Conservation (phyloP, 148 eudicot species). For the Diospyros lotus region DNA sequence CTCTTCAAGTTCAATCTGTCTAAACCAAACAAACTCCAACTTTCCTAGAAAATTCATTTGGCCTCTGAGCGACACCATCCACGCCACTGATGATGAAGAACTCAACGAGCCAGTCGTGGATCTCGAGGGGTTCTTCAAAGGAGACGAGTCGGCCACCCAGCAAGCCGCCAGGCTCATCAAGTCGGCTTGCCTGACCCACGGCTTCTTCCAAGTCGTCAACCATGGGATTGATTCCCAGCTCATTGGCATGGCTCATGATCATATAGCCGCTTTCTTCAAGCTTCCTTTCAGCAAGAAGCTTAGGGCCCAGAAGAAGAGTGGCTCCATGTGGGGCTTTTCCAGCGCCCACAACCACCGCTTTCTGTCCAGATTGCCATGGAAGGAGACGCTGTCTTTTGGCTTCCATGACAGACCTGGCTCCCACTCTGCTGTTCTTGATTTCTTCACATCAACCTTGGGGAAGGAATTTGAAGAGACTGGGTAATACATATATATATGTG, state of each 20-base stretch:
- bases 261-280: slow-evolving; percentile 23
- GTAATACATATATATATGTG: slow-evolving; percentile 3
- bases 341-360: slow-evolving; percentile 42
- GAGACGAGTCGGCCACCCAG: slow-evolving; percentile 28
- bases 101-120: slow-evolving; percentile 38
- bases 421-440: slow-evolving; percentile 20
- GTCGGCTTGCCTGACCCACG: slow-evolving; percentile 33
- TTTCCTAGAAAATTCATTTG: slow-evolving; percentile 35
- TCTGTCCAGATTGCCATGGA: slow-evolving; percentile 33
- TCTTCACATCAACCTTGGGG: slow-evolving; percentile 25
- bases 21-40: slow-evolving; percentile 11
- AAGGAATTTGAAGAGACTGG: slow-evolving; percentile 26
- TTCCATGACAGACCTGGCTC: slow-evolving; percentile 9
- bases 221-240: slow-evolving; percentile 29
- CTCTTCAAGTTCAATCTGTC: not conserved
- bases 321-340: slow-evolving; percentile 39
- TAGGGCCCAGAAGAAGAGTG: slow-evolving; percentile 25
- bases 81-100: not conserved
- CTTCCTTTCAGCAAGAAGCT: slow-evolving; percentile 24
- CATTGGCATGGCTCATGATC: slow-evolving; percentile 22
- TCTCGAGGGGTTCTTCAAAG: slow-evolving; percentile 29
- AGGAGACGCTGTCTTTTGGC: slow-evolving; percentile 35
- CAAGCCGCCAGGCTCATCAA: slow-evolving; percentile 20
- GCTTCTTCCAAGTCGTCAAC: slow-evolving; percentile 40
- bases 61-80: slow-evolving; percentile 12